A percentile compares a stretch with the other conserved stretches of the same genome.
These are phyloP conservation scores for Suhomyces terraborum DNA, from an alignment of 1,139 yeast species.

Conservation along the genomic window DNA sequence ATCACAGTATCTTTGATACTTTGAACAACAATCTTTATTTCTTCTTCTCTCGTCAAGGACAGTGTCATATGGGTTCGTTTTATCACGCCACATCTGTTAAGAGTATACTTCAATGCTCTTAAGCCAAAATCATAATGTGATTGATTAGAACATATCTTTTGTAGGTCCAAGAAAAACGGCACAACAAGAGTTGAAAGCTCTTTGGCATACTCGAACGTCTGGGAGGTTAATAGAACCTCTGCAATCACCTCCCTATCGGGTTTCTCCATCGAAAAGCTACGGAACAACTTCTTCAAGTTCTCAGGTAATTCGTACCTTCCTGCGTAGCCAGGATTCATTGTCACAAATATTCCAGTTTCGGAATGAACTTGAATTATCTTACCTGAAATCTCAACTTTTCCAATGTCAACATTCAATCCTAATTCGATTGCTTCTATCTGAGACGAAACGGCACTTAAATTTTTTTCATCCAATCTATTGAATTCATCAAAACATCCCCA, in stretches of 20 bases:
- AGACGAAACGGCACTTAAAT: slow-evolving; percentile 83
- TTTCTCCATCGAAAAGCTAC: slow-evolving; percentile 70
- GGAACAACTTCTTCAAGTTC: slow-evolving; percentile 75
- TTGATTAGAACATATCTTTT: slow-evolving; percentile 48
- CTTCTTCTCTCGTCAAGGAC: slow-evolving; percentile 21
- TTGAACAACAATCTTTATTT: slow-evolving; percentile 46
- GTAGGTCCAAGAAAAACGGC: slow-evolving; percentile 53
- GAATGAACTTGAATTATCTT: slow-evolving; percentile 44
- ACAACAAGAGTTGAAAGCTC: slow-evolving; percentile 54
- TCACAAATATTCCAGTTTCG: slow-evolving; percentile 76
- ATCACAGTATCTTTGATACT: slow-evolving; percentile 61
- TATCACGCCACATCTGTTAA: slow-evolving; percentile 57
- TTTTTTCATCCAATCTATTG: slow-evolving; percentile 71
- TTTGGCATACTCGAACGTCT: slow-evolving; percentile 61
- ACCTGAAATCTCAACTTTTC: slow-evolving; percentile 51
- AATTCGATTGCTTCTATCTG: slow-evolving; percentile 74
- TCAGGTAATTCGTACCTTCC: slow-evolving; percentile 87
- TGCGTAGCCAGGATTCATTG: slow-evolving; percentile 89
- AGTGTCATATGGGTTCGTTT: background rate
- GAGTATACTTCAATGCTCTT: slow-evolving; percentile 70
- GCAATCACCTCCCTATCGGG: slow-evolving; percentile 76
- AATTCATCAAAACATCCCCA: slow-evolving; percentile 99
- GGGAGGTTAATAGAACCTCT: slow-evolving; percentile 70
- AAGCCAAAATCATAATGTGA: slow-evolving; percentile 89
- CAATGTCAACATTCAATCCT: slow-evolving; percentile 37